A percentile compares a stretch with the other conserved stretches of the same genome.
Conservation (phyloP, 768 basidiomycete genomes). For the Termitomyces sp. region DNA sequence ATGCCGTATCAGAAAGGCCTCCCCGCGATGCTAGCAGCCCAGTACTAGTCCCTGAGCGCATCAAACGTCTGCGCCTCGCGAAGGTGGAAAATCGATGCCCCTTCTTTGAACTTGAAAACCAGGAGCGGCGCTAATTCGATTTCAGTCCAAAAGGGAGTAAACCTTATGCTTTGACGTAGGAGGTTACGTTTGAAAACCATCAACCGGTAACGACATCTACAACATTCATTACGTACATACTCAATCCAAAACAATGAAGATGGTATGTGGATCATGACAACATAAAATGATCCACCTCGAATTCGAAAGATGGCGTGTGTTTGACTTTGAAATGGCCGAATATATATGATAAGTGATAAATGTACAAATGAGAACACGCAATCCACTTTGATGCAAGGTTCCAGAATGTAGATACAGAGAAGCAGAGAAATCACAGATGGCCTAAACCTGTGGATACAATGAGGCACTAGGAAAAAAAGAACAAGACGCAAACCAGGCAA, state of each 20-base stretch:
- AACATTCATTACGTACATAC: not conserved
- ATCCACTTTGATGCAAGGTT: conserved; percentile 1
- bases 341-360: conserved; percentile 7
- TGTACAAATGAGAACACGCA: not conserved
- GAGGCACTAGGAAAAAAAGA: not conserved
- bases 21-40: no score
- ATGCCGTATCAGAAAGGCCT: no score
- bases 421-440: not conserved
- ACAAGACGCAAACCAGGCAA: not conserved
- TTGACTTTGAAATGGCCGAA: not conserved
- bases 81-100: not conserved
- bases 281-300: not conserved
- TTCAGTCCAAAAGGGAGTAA: not conserved
- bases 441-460: conserved; percentile 1
- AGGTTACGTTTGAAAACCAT: not conserved
- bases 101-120: not conserved
- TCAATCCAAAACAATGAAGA: not conserved
- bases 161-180: not conserved
- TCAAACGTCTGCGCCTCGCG: not conserved
- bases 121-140: not conserved
- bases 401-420: conserved; percentile 4
- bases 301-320: not conserved
- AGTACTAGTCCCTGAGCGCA: no score
- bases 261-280: not conserved
- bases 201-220: not conserved